Base-by-base conservation (phyloP, 2,329 filamentous ascomycete genomes). In the Clonostachys solani region DNA sequence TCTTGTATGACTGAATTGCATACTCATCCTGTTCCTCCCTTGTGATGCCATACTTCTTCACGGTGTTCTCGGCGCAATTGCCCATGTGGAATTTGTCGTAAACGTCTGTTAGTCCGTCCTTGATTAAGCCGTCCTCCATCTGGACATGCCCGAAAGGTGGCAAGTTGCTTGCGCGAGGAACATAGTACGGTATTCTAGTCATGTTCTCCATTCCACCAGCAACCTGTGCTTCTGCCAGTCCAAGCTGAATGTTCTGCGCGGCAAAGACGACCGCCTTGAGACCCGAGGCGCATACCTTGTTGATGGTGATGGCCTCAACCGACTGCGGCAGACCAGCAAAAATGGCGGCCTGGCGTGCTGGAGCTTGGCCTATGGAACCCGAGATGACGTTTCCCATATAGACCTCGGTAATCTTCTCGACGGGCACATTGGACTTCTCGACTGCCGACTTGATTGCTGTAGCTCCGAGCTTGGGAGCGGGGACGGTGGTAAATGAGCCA, bases 151-250 rank as follows among this genome's bases (percentile, higher is more conserved):
- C 94, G 60, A 97, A 96, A 0, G 90, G 74, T 2, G 92, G 89
- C 56, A 94, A 76, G 52, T 87, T 81, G 60, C 84, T 89, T n/a
- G 90, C 83, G 33, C 94, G 83, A 8, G 87, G 84, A 33, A 95
- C 72, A 63, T 96, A 97, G 69, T 95, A 95, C 4, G 94, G 94
- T 5, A 96, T 90, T 37, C 87, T 81, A 6, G 89, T 89, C 94
- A 99, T 99, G 69, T 89, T 96, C 73, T 99, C 94, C 88, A 99
- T 96, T 46, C 94, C 94, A 52, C 94, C 94, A 2, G 94, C 94
- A 8, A 97, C 78, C 64, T 95, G 88, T 1, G 88, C 92, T 60
- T 95, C 89, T 15, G 90, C 82, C 10, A 95, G 78, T 6, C 94
- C 92, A 12, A 99, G 80, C 68, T 96, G 89, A 57, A 97, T 96